A percentile compares a stretch with the other conserved stretches of the same genome.
Evolutionary conservation across 2,329 filamentous ascomycete genomes (phyloP).

Genomic region (Botrytis deweyae): DNA sequence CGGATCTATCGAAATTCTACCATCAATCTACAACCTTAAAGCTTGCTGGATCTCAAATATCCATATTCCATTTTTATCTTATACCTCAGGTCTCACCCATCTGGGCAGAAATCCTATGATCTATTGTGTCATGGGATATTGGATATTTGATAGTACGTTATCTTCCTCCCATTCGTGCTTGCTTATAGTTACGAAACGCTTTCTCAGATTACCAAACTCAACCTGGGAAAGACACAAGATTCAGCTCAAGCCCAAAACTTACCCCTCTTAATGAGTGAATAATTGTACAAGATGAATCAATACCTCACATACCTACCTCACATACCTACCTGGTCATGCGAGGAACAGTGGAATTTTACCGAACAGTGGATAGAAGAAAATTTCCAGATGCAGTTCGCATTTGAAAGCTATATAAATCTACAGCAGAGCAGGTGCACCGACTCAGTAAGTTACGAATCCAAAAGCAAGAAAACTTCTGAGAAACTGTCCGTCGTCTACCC

Average conservation of each 20-base stretch:
- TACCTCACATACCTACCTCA: too few species aligned
- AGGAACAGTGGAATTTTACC: too few species aligned
- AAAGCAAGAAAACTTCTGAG: too few species aligned
- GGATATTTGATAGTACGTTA: background rate
- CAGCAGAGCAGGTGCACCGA: too few species aligned
- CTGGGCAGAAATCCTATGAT: background rate
- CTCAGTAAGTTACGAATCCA: too few species aligned
- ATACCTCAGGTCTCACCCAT: background rate
- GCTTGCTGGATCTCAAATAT: background rate
- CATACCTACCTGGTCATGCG: too few species aligned
- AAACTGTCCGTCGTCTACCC: too few species aligned
- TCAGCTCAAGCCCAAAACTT: background rate
- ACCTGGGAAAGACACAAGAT: background rate
- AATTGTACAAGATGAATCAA: too few species aligned
- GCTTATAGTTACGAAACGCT: background rate
- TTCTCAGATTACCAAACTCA: background rate
- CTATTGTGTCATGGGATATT: too few species aligned
- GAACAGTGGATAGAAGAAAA: too few species aligned
- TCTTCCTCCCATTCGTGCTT: background rate
- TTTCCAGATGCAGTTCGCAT: too few species aligned
- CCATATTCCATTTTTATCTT: background rate
- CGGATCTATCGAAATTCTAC: background rate
- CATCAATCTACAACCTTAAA: accelerated
- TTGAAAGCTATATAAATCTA: too few species aligned
- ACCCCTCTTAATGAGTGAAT: background rate